phyloP scores from a whole-genome alignment of 345 rosid genomes.

The Salix purpurea region DNA sequence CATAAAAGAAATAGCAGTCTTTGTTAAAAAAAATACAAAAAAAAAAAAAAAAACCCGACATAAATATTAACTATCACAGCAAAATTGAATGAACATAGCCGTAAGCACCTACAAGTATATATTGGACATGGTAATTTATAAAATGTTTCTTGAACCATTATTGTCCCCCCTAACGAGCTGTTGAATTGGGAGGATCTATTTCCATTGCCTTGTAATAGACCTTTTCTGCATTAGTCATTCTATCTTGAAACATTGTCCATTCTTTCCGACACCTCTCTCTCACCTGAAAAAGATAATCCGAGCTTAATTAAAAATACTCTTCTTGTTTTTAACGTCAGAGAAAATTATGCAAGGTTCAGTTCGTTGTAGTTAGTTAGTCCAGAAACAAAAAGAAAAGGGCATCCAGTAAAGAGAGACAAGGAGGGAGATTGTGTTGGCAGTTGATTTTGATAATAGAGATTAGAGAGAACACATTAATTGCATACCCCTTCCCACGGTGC shows the following conservation, averaged over 20 bases:
- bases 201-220: constrained; percentile 45
- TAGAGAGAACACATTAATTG: neutral
- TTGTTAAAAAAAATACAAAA: neutral
- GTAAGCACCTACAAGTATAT: neutral
- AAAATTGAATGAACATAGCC: neutral
- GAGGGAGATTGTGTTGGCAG: neutral
- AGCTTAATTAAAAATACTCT: neutral
- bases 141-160: neutral
- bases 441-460: neutral
- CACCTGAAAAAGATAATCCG: constrained; percentile 40
- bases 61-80: neutral
- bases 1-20: too few relatives aligned
- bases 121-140: neutral
- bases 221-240: constrained; percentile 57
- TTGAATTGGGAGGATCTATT: constrained; percentile 24
- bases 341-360: too few relatives aligned
- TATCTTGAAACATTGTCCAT: constrained; percentile 74
- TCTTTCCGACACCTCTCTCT: constrained; percentile 79
- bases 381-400: too few relatives aligned
- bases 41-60: too few relatives aligned
- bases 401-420: too few relatives aligned
- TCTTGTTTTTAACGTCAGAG: neutral
- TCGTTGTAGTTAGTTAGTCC: too few relatives aligned
- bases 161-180: constrained; percentile 10
- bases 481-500: constrained; percentile 73